Base-by-base conservation (phyloP, 139 green algal genomes). In the Ettlia oleoabundans region DNA sequence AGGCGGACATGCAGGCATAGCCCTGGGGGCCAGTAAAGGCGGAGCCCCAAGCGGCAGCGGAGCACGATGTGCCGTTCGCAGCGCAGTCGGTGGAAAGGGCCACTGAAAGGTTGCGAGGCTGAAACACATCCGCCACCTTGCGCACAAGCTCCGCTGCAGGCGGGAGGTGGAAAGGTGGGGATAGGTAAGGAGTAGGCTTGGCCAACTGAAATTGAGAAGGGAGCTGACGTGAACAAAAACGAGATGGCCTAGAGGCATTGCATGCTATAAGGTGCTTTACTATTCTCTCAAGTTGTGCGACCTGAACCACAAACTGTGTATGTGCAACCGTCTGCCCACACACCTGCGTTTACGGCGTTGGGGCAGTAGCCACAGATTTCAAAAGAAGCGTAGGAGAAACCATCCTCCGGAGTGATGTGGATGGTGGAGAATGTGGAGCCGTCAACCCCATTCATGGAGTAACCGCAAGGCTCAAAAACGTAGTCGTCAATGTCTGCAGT, bases 391-490 rank as follows among this genome's bases (percentile, higher is more conserved):
- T 99, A 99, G 64, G 81, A 94, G 86, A 95, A 98, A 76, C 86
- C 90, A 2, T 92, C 88, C 90, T 99, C 96, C 1, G 97, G 97
- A 0, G 97, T 99, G 88, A 99, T 95, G 86, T 99, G 97, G 74
- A 99, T 97, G 58, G 97, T 99, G 58, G 94, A 94, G 85, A 95
- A 94, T 37, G 89, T 89, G 6, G n/a, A 78, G 15, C 76, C 91
- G 35, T 92, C 43, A 55, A 64, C 52, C 5, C 42, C 93, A 82
- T 99, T 99, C 95, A 99, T 98, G 64, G 89, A 96, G 94, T 99
- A 99, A 61, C 97, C 97, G 88, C 96, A 99, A 13, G 97, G 97
- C 87, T 99, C 96, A 87, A 99, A 99, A 15, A 98, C 91, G 77
- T 97, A 99, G 86, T 98, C 97, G 84, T 99, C 97, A 43, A 99